Evolutionary conservation across 2,329 filamentous ascomycete genomes (phyloP), one percentile per base, ranked within the genome.

Genomic region (Paraconiothyrium brasiliense): DNA sequence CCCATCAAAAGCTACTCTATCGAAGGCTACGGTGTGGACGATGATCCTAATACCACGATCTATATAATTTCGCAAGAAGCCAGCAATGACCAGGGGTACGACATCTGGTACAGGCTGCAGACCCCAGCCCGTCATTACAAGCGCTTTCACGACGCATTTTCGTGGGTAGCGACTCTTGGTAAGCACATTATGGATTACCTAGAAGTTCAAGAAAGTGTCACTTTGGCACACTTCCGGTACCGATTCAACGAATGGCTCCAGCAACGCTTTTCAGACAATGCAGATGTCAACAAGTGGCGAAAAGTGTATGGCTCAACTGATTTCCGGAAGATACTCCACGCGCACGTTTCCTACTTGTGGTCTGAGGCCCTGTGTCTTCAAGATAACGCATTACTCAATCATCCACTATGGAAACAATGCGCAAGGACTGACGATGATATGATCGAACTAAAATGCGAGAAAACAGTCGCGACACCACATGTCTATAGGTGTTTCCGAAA

Each of bases 141-240:
- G 11, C 79, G 87, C 1, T 93, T 89, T 67, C 85, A 89, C 61
- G 52, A 78, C 0, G 83, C 86, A 0, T 94, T 93, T 63, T 61
- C 89, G 0, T 95, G 91, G 91, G 76, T 94, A 0, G 89, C 87
- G 0, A 84, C 90, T 56, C 79, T 95, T 0, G 83, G 86, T 0
- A 94, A 94, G 71, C 88, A 93, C 68, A 84, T 91, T 27, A 82
- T 93, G 1, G 90, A 93, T 63, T 95, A 85, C 66, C 80, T 91
- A 51, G 67, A 75, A 1, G 60, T 69, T 1, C 55, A 73, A 3
- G 32, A 59, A 0, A 57, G 4, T 9, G 83, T 90, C 1, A 76
- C 78, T 0, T 79, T 93, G 0, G 58, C 78, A 3, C 78, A 87
- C 55, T 94, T 95, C 64, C 79, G 82, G 9, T 59, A 60, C 0